Percentiles rank a stretch among this genome's conserved stretches.
Conservation (phyloP, 768 basidiomycete genomes). For the Hericium rajendrae region DNA sequence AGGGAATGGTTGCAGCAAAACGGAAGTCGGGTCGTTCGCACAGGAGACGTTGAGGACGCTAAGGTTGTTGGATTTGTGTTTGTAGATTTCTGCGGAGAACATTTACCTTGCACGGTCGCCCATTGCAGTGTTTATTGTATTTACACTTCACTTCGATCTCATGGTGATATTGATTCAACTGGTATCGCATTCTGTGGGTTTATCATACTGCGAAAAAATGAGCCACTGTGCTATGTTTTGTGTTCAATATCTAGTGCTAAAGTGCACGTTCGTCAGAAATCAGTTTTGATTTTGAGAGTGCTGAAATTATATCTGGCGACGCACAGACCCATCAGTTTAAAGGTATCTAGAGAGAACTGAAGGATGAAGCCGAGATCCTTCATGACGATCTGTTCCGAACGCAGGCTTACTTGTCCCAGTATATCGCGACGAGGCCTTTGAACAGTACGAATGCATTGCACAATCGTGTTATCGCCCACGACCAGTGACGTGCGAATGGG, state of each 20-base stretch:
- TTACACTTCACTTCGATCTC: too few relatives aligned
- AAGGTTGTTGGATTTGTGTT: not conserved
- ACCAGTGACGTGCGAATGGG: not conserved
- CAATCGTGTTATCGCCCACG: not conserved
- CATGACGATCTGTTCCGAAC: not conserved
- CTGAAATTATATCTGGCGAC: too few relatives aligned
- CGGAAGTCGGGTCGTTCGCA: slow-evolving; percentile 64
- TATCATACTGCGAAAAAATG: too few relatives aligned
- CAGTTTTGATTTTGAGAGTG: too few relatives aligned
- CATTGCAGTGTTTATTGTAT: too few relatives aligned
- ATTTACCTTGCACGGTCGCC: slow-evolving; percentile 29
- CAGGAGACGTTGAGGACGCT: slow-evolving; percentile 46
- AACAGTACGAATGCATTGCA: not conserved
- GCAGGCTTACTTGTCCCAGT: not conserved
- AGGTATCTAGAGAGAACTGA: too few relatives aligned
- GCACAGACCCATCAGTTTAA: too few relatives aligned
- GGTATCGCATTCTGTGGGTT: too few relatives aligned
- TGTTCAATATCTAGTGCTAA: too few relatives aligned
- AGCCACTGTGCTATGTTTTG: too few relatives aligned
- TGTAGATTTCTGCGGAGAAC: slow-evolving; percentile 11
- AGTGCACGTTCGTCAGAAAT: too few relatives aligned
- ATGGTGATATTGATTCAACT: too few relatives aligned
- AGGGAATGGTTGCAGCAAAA: slow-evolving; percentile 49
- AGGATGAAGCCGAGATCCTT: not conserved
- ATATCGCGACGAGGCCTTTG: not conserved